Base-by-base conservation (phyloP, 352 stramenopile species). In the Phytophthora crassamura region DNA sequence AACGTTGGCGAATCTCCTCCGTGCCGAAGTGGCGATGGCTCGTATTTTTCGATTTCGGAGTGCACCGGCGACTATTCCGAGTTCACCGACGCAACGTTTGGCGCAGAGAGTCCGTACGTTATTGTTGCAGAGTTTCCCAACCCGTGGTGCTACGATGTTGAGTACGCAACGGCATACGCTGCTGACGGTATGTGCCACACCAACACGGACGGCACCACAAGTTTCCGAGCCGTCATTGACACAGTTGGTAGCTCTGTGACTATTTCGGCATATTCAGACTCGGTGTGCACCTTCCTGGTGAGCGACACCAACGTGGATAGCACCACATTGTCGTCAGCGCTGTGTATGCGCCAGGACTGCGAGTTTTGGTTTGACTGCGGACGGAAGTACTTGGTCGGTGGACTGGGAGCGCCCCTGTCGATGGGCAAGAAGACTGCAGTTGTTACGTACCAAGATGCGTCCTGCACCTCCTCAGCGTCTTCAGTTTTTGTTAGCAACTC, bases 181-280 rank as follows among this genome's bases (percentile, higher is more conserved):
- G 48, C 48, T 1, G 58, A 67, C 35, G 39, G 59, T 0, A 32
- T 34, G 15, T 67, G 59, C 16, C 28, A 57, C 25, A 15, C 38
- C 14, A 67, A 47, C 8, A 0, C 9, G 4, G 34, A 53, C 7
- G 49, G 55, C 43, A 39, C 22, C n/a, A 67, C 49, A 10, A 67
- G 59, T 18, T 45, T 67, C 49, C 39, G 30, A 1, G 49, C 35
- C 5, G 33, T 40, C 7, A 11, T 67, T n/a, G 39, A 34, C 11
- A 3, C 34, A 11, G 54, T 55, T 35, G 34, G 43, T n/a, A n/a
- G n/a, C 8, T 38, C 42, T 2, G 54, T 9, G 11, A 36, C 42
- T 0, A 63, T 63, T 20, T 28, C 14, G 5, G 38, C n/a, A 34
- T 63, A 40, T 46, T 4, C 7, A 3, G 54, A 63, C 20, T 6